These are phyloP conservation scores for Colletotrichum brevisporum DNA, from an alignment of 2,329 filamentous ascomycete genomes.

Conservation along the genomic window DNA sequence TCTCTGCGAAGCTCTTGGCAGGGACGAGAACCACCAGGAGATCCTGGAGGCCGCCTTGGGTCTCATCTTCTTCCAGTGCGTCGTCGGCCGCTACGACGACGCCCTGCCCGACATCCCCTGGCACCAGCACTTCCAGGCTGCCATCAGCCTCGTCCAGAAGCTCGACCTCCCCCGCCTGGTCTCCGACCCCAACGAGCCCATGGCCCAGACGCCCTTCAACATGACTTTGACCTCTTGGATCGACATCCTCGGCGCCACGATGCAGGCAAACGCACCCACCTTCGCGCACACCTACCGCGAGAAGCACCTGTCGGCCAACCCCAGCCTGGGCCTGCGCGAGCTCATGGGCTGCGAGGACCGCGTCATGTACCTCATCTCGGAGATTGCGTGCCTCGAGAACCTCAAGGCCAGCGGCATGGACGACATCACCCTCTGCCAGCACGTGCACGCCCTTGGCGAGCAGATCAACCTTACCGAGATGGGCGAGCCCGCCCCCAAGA, in stretches of 20 bases:
- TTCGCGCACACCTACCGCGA: conserved; percentile 97
- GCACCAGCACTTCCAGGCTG: conserved; percentile 97
- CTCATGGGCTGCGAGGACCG: conserved; percentile 98
- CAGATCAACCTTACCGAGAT: conserved; percentile 88
- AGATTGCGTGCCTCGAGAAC: conserved; percentile 95
- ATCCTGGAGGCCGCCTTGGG: conserved; percentile 93
- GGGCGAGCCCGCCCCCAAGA: conserved; percentile 69
- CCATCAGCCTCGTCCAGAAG: conserved; percentile 86
- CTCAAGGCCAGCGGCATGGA: conserved; percentile 88
- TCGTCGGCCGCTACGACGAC: conserved; percentile 89
- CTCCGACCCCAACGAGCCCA: conserved; percentile 70
- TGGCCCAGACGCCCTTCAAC: conserved; percentile 84
- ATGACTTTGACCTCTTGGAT: conserved; percentile 97
- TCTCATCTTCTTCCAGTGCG: conserved; percentile 97
- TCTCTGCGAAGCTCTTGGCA: conserved; percentile 84
- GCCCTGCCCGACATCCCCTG: conserved; percentile 92
- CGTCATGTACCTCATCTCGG: conserved; percentile 98
- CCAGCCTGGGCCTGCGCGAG: conserved; percentile 82
- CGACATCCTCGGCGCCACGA: conserved; percentile 94
- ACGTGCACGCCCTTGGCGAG: conserved; percentile 88
- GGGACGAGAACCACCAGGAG: conserved; percentile 85
- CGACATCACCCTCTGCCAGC: conserved; percentile 87
- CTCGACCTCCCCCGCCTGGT: conserved; percentile 83
- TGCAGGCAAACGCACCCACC: conserved; percentile 86
- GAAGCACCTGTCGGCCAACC: conserved; percentile 83